Conservation (phyloP, 371 early-diverging fungal genomes). For the Globomyces sp. region DNA sequence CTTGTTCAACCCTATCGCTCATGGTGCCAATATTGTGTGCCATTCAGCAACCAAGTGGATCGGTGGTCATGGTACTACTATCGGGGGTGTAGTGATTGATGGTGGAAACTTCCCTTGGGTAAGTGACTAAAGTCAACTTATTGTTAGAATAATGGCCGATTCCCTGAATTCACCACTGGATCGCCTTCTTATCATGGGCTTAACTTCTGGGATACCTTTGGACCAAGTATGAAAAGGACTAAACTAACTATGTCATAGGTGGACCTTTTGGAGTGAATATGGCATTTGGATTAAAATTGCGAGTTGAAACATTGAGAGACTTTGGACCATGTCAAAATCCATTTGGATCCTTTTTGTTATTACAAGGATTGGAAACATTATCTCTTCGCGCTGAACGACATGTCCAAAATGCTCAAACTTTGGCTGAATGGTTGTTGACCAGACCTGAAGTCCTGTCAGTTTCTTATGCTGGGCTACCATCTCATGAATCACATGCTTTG, state of each 20-base stretch:
- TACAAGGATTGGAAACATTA: slow-evolving; percentile 87
- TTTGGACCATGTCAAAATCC: slow-evolving; percentile 81
- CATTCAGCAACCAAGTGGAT: slow-evolving; percentile 86
- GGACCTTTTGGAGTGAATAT: slow-evolving; percentile 60
- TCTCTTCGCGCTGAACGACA: slow-evolving; percentile 87
- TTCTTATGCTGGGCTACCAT: slow-evolving; percentile 78
- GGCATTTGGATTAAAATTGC: slow-evolving; percentile 70
- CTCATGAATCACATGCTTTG: slow-evolving; percentile 62
- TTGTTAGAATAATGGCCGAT: slow-evolving; percentile 63
- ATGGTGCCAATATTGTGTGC: slow-evolving; percentile 90
- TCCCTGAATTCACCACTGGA: slow-evolving; percentile 84
- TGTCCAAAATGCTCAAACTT: slow-evolving; percentile 68
- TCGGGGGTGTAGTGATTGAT: slow-evolving; percentile 86
- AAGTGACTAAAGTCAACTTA: too few relatives aligned
- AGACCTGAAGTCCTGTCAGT: slow-evolving; percentile 77
- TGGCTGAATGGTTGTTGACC: slow-evolving; percentile 75
- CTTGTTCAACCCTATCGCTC: slow-evolving; percentile 75
- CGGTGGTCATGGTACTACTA: slow-evolving; percentile 58
- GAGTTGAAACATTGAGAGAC: slow-evolving; percentile 80
- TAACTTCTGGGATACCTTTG: slow-evolving; percentile 81
- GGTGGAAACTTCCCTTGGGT: slow-evolving; percentile 76
- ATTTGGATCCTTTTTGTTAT: slow-evolving; percentile 78
- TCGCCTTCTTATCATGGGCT: slow-evolving; percentile 82
- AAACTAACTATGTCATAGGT: slow-evolving; percentile 6
- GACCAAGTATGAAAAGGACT: slow-evolving; percentile 32